Conservation (phyloP, 495 filamentous ascomycete species). For the Neurospora terricola region DNA sequence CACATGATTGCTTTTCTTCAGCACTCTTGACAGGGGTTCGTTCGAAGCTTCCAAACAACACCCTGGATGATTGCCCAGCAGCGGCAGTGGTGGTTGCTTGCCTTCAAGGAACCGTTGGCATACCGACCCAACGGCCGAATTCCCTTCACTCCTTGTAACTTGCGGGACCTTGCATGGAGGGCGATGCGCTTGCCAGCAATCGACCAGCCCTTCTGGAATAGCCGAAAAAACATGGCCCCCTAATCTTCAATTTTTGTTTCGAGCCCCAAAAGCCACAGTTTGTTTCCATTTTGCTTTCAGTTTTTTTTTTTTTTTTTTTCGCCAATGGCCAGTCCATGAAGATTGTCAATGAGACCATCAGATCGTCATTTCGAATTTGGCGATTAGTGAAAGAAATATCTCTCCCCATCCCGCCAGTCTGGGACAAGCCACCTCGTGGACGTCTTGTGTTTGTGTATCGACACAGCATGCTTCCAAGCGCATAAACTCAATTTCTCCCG, state of each 20-base stretch:
- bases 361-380: neutral
- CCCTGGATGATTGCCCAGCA: neutral
- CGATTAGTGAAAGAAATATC: neutral
- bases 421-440: neutral
- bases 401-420: neutral
- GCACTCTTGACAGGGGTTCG: neutral
- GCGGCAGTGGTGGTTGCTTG: neutral
- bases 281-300: neutral
- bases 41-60: neutral
- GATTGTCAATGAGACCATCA: neutral
- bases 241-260: neutral
- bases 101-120: neutral
- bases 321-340: neutral
- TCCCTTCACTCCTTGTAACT: neutral
- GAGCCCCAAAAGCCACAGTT: neutral
- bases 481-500: neutral
- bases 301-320: neutral
- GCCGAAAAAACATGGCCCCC: neutral
- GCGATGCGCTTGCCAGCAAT: neutral
- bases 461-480: neutral
- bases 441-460: neutral
- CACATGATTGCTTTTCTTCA: neutral
- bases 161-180: neutral
- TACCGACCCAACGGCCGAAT: neutral
- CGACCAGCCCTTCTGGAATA: neutral